Evolutionary conservation across 2,329 filamentous ascomycete genomes (phyloP).

Genomic region (Fusarium subglutinans): DNA sequence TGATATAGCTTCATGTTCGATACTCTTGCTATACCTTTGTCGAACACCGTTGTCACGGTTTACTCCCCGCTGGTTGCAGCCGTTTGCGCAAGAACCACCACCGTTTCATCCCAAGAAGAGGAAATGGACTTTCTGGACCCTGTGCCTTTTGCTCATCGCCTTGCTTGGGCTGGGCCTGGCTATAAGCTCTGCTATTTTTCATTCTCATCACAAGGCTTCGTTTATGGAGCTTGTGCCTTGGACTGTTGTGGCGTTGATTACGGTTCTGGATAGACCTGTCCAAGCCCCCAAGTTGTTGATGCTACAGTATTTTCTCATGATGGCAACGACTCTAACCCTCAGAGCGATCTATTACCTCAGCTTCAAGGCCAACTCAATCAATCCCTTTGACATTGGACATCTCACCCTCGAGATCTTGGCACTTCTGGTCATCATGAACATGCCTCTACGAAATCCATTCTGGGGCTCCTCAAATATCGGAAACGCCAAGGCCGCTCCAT

Average conservation of each 20-base stretch:
- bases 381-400: constrained; percentile 39
- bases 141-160: constrained; percentile 47
- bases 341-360: constrained; percentile 46
- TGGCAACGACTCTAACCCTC: constrained; percentile 44
- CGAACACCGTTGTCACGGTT: constrained; percentile 39
- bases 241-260: constrained; percentile 50
- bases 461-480: constrained; percentile 49
- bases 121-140: constrained; percentile 53
- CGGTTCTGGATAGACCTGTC: constrained; percentile 50
- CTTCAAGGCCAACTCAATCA: constrained; percentile 24
- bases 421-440: constrained; percentile 47
- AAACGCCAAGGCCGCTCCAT: constrained; percentile 40
- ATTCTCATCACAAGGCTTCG: constrained; percentile 39
- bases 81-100: constrained; percentile 54
- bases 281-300: constrained; percentile 55
- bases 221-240: constrained; percentile 53
- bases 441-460: constrained; percentile 50
- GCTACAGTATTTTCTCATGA: constrained; percentile 49
- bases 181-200: constrained; percentile 43
- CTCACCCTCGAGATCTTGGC: constrained; percentile 38
- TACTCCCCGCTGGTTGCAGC: constrained; percentile 53
- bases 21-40: constrained; percentile 44
- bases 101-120: constrained; percentile 37
- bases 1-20: constrained; percentile 42
- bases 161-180: constrained; percentile 49